A percentile compares a stretch with the other conserved stretches of the same genome.
Evolutionary conservation across 441 rosid genomes (phyloP).

Genomic region (Brassica hybrid): DNA sequence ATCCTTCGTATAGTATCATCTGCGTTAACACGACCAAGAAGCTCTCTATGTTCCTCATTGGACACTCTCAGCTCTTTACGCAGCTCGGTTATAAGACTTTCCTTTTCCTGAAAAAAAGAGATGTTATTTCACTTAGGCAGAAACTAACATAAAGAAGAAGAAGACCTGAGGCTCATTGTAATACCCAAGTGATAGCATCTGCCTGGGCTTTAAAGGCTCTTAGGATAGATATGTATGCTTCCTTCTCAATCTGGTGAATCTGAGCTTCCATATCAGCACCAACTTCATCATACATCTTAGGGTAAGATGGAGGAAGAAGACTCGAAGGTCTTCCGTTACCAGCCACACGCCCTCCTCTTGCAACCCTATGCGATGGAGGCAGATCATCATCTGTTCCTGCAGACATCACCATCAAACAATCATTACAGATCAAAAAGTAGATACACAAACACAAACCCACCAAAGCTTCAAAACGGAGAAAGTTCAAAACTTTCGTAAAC

Average conservation of each 20-base stretch:
- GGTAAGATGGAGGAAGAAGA: constrained; percentile 49
- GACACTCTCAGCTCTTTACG: constrained; percentile 67
- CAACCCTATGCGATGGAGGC: constrained; percentile 44
- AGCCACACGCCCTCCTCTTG: constrained; percentile 49
- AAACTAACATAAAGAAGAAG: constrained; percentile 28
- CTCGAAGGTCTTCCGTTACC: constrained; percentile 54
- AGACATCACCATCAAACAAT: neutral
- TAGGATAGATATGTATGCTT: constrained; percentile 60
- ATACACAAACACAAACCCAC: neutral
- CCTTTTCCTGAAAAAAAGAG: constrained; percentile 63
- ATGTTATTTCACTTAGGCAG: constrained; percentile 31
- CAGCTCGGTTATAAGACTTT: constrained; percentile 67
- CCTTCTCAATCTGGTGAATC: constrained; percentile 70
- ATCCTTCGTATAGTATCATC: constrained; percentile 63
- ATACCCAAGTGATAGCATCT: constrained; percentile 79
- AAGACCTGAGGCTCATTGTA: neutral
- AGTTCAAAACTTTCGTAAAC: constrained; percentile 22
- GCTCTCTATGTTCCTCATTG: constrained; percentile 73
- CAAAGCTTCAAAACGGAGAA: neutral
- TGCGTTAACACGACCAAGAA: constrained; percentile 61
- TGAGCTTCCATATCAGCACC: constrained; percentile 66
- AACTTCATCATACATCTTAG: constrained; percentile 55
- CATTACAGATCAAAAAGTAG: constrained; percentile 18
- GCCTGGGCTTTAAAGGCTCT: constrained; percentile 78
- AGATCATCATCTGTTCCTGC: constrained; percentile 42